Evolutionary conservation across 2,329 filamentous ascomycete genomes (phyloP).

Genomic region (Ophiostoma himal-ulmi): DNA sequence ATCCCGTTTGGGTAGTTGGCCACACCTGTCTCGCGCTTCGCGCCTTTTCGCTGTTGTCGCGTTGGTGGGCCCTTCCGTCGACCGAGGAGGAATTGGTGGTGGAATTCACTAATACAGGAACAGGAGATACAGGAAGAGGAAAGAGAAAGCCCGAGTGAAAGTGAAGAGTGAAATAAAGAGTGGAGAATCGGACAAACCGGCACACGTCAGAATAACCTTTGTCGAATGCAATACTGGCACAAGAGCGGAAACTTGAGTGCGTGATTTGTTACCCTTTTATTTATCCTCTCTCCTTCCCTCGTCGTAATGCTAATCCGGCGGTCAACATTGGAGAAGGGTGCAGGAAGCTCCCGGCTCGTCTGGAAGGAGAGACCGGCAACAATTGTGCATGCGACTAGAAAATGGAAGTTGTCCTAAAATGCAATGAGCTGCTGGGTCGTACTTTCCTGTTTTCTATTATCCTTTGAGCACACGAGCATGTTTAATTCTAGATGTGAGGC

Average conservation of each 20-base stretch:
- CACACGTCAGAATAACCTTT: not conserved
- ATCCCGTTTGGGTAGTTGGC: not conserved
- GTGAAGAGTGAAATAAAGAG: not conserved
- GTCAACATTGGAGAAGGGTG: constrained; percentile 2
- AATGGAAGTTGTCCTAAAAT: not conserved
- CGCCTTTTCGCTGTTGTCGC: constrained; percentile 23
- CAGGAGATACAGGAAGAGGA: not conserved
- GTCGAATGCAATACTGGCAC: not conserved
- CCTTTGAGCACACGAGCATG: not conserved
- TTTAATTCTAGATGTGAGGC: not conserved
- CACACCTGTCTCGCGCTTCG: constrained; percentile 24
- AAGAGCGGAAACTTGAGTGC: not conserved
- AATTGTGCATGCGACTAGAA: not conserved
- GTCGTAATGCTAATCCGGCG: constrained; percentile 6
- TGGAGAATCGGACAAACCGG: constrained; percentile 13
- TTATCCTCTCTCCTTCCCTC: not conserved
- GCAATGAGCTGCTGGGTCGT: not conserved
- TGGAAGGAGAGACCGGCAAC: not conserved
- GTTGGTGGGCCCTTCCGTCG: constrained; percentile 17
- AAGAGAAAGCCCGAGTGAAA: not conserved
- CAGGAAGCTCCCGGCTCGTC: not conserved
- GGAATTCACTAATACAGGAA: not conserved
- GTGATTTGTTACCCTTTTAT: not conserved
- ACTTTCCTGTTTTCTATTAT: not conserved
- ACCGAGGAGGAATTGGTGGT: constrained; percentile 13